Conservation (phyloP, 2,329 filamentous ascomycete species). For the Massarina eburnea region DNA sequence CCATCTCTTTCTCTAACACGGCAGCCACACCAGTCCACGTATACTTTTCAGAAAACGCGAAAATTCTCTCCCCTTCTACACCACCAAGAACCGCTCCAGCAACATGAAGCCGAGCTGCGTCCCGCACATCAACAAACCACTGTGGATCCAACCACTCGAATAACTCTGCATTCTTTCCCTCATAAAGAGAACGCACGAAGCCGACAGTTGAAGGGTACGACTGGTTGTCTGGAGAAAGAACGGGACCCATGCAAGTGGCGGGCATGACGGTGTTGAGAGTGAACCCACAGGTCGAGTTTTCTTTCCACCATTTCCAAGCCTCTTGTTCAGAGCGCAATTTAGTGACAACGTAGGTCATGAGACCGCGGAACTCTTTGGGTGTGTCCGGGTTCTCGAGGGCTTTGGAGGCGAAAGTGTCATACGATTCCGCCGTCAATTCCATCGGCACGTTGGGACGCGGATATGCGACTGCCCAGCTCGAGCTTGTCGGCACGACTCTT, state of each 20-base stretch:
- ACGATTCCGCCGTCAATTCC: conserved; percentile 30
- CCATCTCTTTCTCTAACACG: conserved; percentile 12
- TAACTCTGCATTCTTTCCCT: conserved; percentile 8
- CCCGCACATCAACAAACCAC: conserved; percentile 12
- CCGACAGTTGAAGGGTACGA: conserved; percentile 13
- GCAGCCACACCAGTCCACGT: conserved; percentile 13
- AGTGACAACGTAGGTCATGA: conserved; percentile 51
- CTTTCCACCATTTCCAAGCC: conserved; percentile 12
- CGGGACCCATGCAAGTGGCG: conserved; percentile 11
- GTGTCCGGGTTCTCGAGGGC: conserved; percentile 30
- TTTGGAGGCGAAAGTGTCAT: conserved; percentile 34
- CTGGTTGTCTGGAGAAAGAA: conserved; percentile 12
- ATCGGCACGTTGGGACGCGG: conserved; percentile 37
- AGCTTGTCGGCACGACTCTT: conserved; percentile 45
- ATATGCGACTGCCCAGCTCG: conserved; percentile 35
- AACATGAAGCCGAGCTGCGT: conserved; percentile 16
- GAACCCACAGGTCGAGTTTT: conserved; percentile 11
- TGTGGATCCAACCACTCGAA: conserved; percentile 9
- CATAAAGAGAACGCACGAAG: conserved; percentile 10
- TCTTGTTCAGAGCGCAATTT: conserved; percentile 48
- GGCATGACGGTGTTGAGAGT: conserved; percentile 14
- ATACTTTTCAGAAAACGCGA: conserved; percentile 13
- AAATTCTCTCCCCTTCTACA: conserved; percentile 14
- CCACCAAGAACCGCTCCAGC: conserved; percentile 14
- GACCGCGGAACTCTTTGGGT: conserved; percentile 11